phyloP scores from a whole-genome alignment of 2,329 filamentous ascomycete genomes.

The Diaporthe eres region DNA sequence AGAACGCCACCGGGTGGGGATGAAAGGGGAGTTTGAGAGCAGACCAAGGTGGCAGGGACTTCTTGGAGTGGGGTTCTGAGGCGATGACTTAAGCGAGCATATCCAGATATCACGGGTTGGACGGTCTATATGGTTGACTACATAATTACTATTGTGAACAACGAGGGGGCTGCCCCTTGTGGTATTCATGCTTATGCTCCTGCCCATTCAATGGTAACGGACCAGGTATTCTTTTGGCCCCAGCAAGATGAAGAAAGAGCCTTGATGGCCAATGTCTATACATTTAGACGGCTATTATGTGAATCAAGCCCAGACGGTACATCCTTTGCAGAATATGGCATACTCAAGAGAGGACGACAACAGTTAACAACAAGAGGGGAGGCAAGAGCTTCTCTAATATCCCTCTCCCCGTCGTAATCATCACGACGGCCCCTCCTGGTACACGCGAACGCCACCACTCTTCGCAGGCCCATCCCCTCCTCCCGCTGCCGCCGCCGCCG shows the following conservation, averaged over 20 bases:
- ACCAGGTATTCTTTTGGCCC: neutral
- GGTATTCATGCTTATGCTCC: neutral
- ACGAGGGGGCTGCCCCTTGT: neutral
- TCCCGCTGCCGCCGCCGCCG: neutral
- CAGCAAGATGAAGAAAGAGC: neutral
- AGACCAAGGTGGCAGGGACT: neutral
- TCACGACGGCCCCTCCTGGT: slow-evolving; percentile 13
- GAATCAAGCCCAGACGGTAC: neutral
- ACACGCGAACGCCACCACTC: neutral
- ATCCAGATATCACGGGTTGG: slow-evolving; percentile 32
- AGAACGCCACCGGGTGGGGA: neutral
- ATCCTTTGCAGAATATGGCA: neutral
- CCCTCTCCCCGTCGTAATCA: neutral
- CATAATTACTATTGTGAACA: slow-evolving; percentile 36
- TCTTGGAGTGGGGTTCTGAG: neutral
- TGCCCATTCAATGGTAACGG: neutral
- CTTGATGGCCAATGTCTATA: neutral
- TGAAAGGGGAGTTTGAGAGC: neutral
- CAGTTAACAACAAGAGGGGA: neutral
- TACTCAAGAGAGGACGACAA: neutral
- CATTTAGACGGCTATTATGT: neutral
- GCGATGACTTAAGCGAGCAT: slow-evolving; percentile 37
- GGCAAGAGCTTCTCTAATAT: neutral
- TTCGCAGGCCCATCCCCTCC: neutral
- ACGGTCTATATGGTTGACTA: slow-evolving; percentile 27